These are phyloP conservation scores for Bryoerythrophyllum caledonicum DNA, from an alignment of 225 moss, liverwort and hornwort genomes.

Conservation along the genomic window DNA sequence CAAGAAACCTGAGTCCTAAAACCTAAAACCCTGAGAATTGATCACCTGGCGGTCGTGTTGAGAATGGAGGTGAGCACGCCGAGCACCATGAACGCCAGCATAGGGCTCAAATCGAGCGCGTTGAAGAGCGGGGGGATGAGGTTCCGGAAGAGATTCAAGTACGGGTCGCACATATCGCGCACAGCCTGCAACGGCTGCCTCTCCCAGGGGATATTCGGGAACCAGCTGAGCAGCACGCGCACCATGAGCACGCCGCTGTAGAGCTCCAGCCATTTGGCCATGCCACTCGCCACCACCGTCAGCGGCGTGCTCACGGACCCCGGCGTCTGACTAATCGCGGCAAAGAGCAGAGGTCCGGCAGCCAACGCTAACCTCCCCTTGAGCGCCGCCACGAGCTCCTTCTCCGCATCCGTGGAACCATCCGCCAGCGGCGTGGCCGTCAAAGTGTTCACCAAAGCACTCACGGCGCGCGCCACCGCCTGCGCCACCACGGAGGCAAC, in stretches of 20 bases:
- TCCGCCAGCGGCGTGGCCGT: constrained; percentile 40
- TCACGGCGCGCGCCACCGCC: constrained; percentile 34
- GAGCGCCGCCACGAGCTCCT: constrained; percentile 65
- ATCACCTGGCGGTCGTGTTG: constrained; percentile 81
- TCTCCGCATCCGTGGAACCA: constrained; percentile 49
- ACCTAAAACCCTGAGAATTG: constrained; percentile 22
- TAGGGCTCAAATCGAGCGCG: constrained; percentile 94
- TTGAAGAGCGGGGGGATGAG: constrained; percentile 98
- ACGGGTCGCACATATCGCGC: constrained; percentile 99
- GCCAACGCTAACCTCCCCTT: constrained; percentile 84
- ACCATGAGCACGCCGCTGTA: constrained; percentile 99
- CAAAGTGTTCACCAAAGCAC: constrained; percentile 17
- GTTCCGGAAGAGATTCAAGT: constrained; percentile 94
- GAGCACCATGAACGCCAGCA: constrained; percentile 96
- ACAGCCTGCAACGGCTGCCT: constrained; percentile 96
- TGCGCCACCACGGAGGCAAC: constrained; percentile 28
- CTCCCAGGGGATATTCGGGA: constrained; percentile 99
- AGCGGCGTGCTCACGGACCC: constrained; percentile 90
- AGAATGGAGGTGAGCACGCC: constrained; percentile 89
- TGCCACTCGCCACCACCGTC: constrained; percentile 94
- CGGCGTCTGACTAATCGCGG: constrained; percentile 77
- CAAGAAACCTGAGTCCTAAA: constrained; percentile 25
- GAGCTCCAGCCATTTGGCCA: constrained; percentile 99
- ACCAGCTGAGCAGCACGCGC: constrained; percentile 97
- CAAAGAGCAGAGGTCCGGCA: constrained; percentile 78